Evolutionary conservation across 2,329 filamentous ascomycete genomes (phyloP), one percentile per base, ranked within the genome.

Genomic region (Orbilia blumenaviensis): DNA sequence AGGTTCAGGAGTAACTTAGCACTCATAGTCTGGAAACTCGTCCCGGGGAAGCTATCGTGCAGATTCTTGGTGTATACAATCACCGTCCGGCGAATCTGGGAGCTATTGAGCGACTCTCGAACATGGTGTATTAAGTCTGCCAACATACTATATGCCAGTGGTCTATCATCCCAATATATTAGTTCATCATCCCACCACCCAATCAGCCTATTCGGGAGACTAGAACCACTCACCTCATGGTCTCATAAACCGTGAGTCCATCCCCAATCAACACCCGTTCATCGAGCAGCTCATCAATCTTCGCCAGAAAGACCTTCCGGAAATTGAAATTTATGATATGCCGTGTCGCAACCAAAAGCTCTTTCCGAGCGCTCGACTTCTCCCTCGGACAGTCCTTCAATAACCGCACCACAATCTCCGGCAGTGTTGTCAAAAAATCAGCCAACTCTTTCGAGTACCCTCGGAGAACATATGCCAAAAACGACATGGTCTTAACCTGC

Each of bases 301-400:
- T 96, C 38, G 90, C 90, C 25, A 98, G 84, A 81, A 99, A 99
- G 64, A 98, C 96, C 81, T 93, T 94, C 68, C 95, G 87, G 80
- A 97, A 98, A 81, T 98, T 98, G 84, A 98, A 98, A 84, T 98
- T 99, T 83, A 99, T 97, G 80, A 99, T 97, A 81, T 99, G 96
- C 21, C 96, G 89, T 72, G 99, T 97, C 0, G 95, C 96, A 62
- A 99, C 95, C 46, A 99, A 85, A 18, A 99, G 86, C 83, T 99
- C 95, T 66, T 99, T 99, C 16, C 96, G 88, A 0, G 94, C 92
- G 1, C 91, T 91, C 0, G 94, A 97, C 81, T 97, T 97, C 83
- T 98, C 95, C 58, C 94, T 87, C 0, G 95, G 95, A 74, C 95
- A 98, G 81, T 99, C 95, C 81, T 96, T 92, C 50, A 99, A 85